These are phyloP conservation scores for Aspergillus unguis DNA, from an alignment of 2,329 filamentous ascomycete genomes.

Conservation along the genomic window DNA sequence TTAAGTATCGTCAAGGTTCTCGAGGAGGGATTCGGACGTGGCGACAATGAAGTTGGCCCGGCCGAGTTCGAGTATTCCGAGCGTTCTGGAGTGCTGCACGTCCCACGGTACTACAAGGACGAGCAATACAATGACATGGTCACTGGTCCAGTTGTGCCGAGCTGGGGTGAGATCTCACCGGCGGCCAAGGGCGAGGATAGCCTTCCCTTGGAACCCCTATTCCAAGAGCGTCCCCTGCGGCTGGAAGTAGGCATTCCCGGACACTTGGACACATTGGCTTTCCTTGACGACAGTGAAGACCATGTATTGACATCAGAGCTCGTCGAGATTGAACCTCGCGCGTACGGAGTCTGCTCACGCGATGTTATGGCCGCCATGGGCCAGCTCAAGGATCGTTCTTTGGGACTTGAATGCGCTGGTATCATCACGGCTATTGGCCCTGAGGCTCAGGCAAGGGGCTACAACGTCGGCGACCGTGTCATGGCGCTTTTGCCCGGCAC, in stretches of 20 bases:
- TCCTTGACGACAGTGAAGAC: background rate
- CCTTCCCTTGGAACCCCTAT: background rate
- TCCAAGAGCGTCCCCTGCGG: background rate
- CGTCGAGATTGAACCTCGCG: constrained; percentile 2
- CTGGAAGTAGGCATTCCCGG: background rate
- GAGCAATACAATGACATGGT: background rate
- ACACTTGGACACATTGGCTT: background rate
- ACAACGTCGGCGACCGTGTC: constrained; percentile 5
- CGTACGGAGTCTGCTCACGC: constrained; percentile 5
- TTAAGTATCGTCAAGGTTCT: background rate
- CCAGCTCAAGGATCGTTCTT: background rate
- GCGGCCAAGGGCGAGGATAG: background rate
- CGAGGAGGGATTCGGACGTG: background rate
- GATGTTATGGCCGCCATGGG: constrained; percentile 10
- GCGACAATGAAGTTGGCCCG: background rate
- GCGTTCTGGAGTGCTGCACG: constrained; percentile 2
- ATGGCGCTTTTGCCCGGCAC: background rate
- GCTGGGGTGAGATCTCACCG: background rate
- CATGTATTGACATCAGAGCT: background rate
- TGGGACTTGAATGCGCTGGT: constrained; percentile 8
- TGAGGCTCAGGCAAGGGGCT: background rate
- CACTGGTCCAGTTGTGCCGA: background rate
- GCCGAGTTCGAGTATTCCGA: constrained; percentile 3
- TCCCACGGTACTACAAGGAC: constrained; percentile 3
- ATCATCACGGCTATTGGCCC: constrained; percentile 1